Base-by-base conservation (phyloP, 2,329 filamentous ascomycete genomes). In the Dactylellina parvicollis region DNA sequence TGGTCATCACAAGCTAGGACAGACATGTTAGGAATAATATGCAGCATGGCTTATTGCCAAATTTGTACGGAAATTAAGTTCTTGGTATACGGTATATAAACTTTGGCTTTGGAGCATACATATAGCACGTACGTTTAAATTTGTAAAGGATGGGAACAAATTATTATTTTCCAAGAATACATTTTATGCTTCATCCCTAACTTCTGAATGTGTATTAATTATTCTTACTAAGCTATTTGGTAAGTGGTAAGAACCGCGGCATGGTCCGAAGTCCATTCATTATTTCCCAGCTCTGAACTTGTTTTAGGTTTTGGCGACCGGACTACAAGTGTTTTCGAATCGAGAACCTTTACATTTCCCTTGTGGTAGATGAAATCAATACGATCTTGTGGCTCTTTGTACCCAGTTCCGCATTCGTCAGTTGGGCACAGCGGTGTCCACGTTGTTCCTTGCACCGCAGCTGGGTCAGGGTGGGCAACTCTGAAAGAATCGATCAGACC, bases 341-440 rank as follows among this genome's bases (percentile, higher is more conserved):
- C 76, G 0, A 79, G 36, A 0, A 80, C 78, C 40, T 76, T 77
- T 3, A 83, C 70, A 2, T 62, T 54, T 1, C 81, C 81, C 74
- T 81, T 81, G 77, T 82, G 78, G 30, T 82, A 82, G 28, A 83
- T 79, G 56, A 82, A 83, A 75, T 83, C 82, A 30, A 83, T 83
- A 16, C 82, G 75, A 57, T 83, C 82, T 44, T 79, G 75, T 0
- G 82, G 82, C 77, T 83, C 82, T 0, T 76, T 47, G 0, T 77
- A 69, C 12, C 77, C 77, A 1, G 56, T 34, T 7, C 10, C 28
- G 0, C 77, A 69, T 24, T 67, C 44, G 75, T 82, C 81, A 20
- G 75, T 75, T 14, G 78, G 76, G 52, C 77, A 80, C n/a, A 83
- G 73, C 8, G 82, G 82, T 0, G 82, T 82, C 82, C 82, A 83